These are phyloP conservation scores for Asterophora lycoperdoides DNA, from an alignment of 768 basidiomycete species.

Conservation along the genomic window DNA sequence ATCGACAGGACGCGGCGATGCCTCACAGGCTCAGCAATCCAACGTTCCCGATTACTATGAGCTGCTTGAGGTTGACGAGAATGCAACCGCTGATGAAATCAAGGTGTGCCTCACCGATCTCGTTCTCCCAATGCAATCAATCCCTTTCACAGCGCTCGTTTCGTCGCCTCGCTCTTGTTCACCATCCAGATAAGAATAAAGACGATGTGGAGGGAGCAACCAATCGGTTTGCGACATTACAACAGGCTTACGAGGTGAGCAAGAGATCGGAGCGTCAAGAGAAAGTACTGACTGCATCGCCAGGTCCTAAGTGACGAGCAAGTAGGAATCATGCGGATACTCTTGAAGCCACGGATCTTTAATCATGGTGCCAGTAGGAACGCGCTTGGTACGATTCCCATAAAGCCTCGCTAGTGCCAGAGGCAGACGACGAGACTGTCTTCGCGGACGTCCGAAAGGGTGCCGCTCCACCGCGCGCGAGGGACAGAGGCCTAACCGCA, in stretches of 20 bases:
- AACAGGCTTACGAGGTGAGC: constrained; percentile 92
- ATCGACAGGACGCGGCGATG: constrained; percentile 42
- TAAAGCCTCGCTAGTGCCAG: constrained; percentile 71
- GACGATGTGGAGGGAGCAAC: constrained; percentile 84
- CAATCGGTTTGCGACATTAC: constrained; percentile 78
- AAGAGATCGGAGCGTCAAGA: not conserved
- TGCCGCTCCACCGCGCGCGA: constrained; percentile 43
- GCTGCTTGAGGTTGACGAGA: constrained; percentile 75
- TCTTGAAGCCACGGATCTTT: constrained; percentile 12
- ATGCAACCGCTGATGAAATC: constrained; percentile 84
- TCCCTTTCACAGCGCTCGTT: constrained; percentile 61
- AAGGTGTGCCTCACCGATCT: constrained; percentile 44
- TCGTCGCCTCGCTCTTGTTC: constrained; percentile 75
- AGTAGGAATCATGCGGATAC: constrained; percentile 41
- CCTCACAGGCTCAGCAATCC: constrained; percentile 11
- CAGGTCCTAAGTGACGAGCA: constrained; percentile 94
- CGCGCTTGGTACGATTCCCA: constrained; percentile 98
- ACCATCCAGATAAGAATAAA: constrained; percentile 87
- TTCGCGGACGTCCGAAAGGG: constrained; percentile 84
- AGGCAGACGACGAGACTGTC: constrained; percentile 79
- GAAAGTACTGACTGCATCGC: constrained; percentile 4
- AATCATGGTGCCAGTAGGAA: constrained; percentile 60
- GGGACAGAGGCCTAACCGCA: constrained; percentile 75
- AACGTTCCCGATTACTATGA: constrained; percentile 70
- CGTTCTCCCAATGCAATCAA: not conserved